Evolutionary conservation across 345 rosid genomes (phyloP).

Genomic region (Brassica incana): DNA sequence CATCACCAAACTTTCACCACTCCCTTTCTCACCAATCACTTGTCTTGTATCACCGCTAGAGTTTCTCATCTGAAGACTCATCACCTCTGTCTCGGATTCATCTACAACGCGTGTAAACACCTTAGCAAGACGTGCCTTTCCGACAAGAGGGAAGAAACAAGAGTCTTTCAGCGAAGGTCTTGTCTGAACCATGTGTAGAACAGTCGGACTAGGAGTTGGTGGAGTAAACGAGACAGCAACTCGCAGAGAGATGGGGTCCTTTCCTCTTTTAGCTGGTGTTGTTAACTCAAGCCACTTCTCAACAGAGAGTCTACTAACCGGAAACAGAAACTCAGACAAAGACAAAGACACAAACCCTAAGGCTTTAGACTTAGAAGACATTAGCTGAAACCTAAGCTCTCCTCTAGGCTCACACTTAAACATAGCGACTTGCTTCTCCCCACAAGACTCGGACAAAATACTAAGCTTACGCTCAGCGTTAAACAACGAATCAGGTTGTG

Average conservation of each 20-base stretch:
- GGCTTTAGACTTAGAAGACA: slow-evolving; percentile 52
- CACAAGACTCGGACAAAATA: slow-evolving; percentile 53
- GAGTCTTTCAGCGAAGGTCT: slow-evolving; percentile 48
- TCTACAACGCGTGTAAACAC: slow-evolving; percentile 48
- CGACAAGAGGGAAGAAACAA: slow-evolving; percentile 62
- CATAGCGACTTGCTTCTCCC: slow-evolving; percentile 64
- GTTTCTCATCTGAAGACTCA: slow-evolving; percentile 82
- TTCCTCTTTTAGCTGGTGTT: slow-evolving; percentile 45
- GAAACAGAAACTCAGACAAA: slow-evolving; percentile 58
- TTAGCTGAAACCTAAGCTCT: slow-evolving; percentile 71
- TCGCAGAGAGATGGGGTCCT: slow-evolving; percentile 54
- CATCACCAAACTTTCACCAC: slow-evolving; percentile 57
- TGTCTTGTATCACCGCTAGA: slow-evolving; percentile 51
- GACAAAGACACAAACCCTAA: slow-evolving; percentile 64
- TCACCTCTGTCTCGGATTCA: slow-evolving; percentile 57
- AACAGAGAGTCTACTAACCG: slow-evolving; percentile 60
- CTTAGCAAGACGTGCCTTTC: slow-evolving; percentile 44
- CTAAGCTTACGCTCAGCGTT: slow-evolving; percentile 58
- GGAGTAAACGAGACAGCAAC: slow-evolving; percentile 71
- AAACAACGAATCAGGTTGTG: slow-evolving; percentile 64
- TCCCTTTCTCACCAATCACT: slow-evolving; percentile 53
- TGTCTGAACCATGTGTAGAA: slow-evolving; percentile 54
- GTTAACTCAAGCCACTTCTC: slow-evolving; percentile 79
- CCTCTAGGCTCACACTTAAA: slow-evolving; percentile 84
- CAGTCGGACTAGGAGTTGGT: slow-evolving; percentile 56